A percentile compares a stretch with the other conserved stretches of the same genome.
phyloP scores from a whole-genome alignment of 2,329 filamentous ascomycete genomes.

The Periconia sp. region DNA sequence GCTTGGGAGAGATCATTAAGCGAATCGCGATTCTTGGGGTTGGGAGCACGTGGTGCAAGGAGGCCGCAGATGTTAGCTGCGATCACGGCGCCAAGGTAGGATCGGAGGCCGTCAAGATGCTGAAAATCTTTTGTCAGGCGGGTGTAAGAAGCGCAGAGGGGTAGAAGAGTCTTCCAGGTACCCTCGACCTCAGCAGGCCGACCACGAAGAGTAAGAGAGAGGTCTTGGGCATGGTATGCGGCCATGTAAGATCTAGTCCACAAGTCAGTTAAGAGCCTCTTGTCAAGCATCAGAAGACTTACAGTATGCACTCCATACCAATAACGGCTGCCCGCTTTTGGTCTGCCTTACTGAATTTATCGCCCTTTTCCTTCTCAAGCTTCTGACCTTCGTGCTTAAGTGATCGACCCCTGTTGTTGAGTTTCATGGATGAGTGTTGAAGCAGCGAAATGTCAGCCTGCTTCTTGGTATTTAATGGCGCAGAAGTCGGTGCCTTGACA shows the following conservation, averaged over 20 bases:
- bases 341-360: conserved; percentile 36
- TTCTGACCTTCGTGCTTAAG: conserved; percentile 55
- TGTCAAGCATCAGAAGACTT: conserved; percentile 8
- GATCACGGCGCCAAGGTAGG: conserved; percentile 49
- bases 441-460: conserved; percentile 44
- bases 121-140: conserved; percentile 39
- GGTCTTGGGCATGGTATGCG: conserved; percentile 42
- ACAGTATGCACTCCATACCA: conserved; percentile 54
- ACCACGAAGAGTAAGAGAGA: conserved; percentile 33
- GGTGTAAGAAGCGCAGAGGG: conserved; percentile 40
- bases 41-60: conserved; percentile 33
- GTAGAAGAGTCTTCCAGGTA: conserved; percentile 46
- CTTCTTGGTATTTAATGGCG: conserved; percentile 37
- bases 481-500: conserved; percentile 35
- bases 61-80: conserved; percentile 44
- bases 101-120: conserved; percentile 49
- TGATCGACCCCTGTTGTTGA: conserved; percentile 50
- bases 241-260: conserved; percentile 45
- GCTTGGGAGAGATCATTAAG: conserved; percentile 30
- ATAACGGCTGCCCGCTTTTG: conserved; percentile 49
- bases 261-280: conserved; percentile 19
- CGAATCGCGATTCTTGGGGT: conserved; percentile 31
- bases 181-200: conserved; percentile 40
- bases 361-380: conserved; percentile 34
- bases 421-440: conserved; percentile 45